Conservation (phyloP, 805 yeast genomes). For the Myxozyma lipomycoides region DNA sequence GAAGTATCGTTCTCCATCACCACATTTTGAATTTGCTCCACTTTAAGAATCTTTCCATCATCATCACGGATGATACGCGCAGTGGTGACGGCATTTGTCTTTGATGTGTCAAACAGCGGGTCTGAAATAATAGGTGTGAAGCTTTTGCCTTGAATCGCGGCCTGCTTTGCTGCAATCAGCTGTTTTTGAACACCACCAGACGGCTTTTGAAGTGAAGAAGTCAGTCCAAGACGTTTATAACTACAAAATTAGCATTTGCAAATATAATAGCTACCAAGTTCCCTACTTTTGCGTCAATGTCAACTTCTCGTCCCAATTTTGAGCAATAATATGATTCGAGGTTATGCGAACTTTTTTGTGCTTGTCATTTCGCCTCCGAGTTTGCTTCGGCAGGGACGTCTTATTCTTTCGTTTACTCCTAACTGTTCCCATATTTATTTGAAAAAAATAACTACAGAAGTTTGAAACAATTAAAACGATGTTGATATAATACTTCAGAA, state of each 20-base stretch:
- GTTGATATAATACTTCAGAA: too few species aligned
- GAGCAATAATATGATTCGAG: constrained; percentile 78
- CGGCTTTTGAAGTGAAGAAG: constrained; percentile 57
- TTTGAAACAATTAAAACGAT: too few species aligned
- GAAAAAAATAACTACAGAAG: too few species aligned
- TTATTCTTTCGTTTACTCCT: constrained; percentile 21
- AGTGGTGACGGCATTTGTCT: constrained; percentile 1
- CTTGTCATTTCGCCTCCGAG: constrained; percentile 67
- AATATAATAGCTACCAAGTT: not conserved
- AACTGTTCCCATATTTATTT: constrained; percentile 23
- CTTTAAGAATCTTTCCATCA: constrained; percentile 8
- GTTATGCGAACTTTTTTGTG: constrained; percentile 62
- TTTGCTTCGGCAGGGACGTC: constrained; percentile 41
- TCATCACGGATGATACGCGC: constrained; percentile 16
- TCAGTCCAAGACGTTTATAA: constrained; percentile 75
- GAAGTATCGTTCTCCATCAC: constrained; percentile 35
- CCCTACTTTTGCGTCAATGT: constrained; percentile 70
- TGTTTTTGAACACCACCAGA: constrained; percentile 81
- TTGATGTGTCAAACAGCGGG: not conserved
- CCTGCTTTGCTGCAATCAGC: constrained; percentile 29
- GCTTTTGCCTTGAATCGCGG: not conserved
- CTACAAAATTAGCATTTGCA: constrained; percentile 11
- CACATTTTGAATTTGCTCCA: constrained; percentile 56
- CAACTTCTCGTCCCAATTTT: constrained; percentile 79
- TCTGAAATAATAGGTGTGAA: not conserved